Evolutionary conservation across 2,329 filamentous ascomycete genomes (phyloP).

Genomic region (Onygena corvina): DNA sequence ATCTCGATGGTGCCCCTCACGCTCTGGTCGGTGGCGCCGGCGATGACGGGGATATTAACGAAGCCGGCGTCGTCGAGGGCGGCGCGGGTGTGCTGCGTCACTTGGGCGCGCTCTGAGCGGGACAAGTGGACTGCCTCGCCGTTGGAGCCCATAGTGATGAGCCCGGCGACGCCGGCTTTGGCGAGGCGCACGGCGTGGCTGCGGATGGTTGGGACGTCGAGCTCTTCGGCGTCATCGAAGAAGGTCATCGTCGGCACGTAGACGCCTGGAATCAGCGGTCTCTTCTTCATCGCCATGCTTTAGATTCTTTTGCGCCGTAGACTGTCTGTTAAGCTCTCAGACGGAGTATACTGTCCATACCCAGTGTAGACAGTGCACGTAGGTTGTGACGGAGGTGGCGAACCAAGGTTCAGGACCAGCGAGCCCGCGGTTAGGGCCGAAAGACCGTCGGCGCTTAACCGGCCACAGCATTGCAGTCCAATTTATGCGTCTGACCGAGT

Average conservation of each 20-base stretch:
- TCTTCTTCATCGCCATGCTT: too few species aligned
- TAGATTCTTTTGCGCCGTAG: too few species aligned
- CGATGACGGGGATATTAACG: slow-evolving; percentile 59
- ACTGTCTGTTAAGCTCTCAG: too few species aligned
- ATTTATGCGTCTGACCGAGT: too few species aligned
- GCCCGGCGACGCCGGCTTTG: slow-evolving; percentile 62
- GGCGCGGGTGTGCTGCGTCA: slow-evolving; percentile 65
- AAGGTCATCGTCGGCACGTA: slow-evolving; percentile 54
- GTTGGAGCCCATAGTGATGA: slow-evolving; percentile 82
- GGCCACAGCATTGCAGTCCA: too few species aligned
- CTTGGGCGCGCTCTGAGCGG: slow-evolving; percentile 59
- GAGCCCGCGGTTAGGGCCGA: too few species aligned
- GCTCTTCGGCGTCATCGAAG: slow-evolving; percentile 73
- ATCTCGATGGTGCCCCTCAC: slow-evolving; percentile 67
- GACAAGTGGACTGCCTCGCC: slow-evolving; percentile 80
- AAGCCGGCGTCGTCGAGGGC: slow-evolving; percentile 73
- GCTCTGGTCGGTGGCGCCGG: slow-evolving; percentile 68
- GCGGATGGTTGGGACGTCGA: slow-evolving; percentile 68
- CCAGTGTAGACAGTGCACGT: too few species aligned
- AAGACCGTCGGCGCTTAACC: too few species aligned
- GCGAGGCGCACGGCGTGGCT: slow-evolving; percentile 68
- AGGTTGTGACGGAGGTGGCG: too few species aligned
- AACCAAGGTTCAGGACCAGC: too few species aligned
- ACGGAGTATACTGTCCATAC: too few species aligned
- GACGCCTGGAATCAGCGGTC: slow-evolving; percentile 8